Base-by-base conservation (phyloP, 257 asterid species). In the Asclepias syriaca region DNA sequence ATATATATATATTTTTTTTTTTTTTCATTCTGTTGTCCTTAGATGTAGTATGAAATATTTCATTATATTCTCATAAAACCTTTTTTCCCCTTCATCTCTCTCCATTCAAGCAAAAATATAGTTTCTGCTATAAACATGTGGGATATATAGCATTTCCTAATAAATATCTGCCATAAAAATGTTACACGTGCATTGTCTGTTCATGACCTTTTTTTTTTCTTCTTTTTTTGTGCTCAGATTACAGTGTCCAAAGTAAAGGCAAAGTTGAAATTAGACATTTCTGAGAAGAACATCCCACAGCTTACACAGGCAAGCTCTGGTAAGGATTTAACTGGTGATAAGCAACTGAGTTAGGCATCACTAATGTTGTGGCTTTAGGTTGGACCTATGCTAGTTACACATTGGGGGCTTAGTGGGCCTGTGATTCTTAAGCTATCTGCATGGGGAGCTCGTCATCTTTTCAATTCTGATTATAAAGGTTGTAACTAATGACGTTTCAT, bases 351-450 rank as follows among this genome's bases (percentile, higher is more conserved):
- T 67, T 55, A 45, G 40, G 73, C 73, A 78, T 77, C 72, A 85
- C 69, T 76, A 64, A 71, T 75, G 15, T 78, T 72, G 71, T 58
- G 72, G 74, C 66, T 67, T 72, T 80, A 94, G 98, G 89, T 89
- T 76, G 99, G 99, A 53, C 91, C 99, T 50, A 79, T 94, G 95
- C 77, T 94, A 82, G 95, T 91, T 34, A 94, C 99, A 57, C 98
- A 94, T 51, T 94, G 99, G 99, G 98, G 98, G 65, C 93, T 94
- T 72, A 94, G 97, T 74, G 99, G 99, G 78, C 99, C 99, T 4
- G 96, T 86, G 78, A 86, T 94, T 84, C 97, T 94, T 72, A 89
- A 92, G 50, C 74, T 94, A 74, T 94, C 99, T 74, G 97, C 99
- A 74, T 94, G 99, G 99, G 98, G 97, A 64, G 99, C 99, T 24